Evolutionary conservation across 164 flowering plant genomes (phyloP), one percentile per base, ranked within the genome.

Genomic region (Magnolia sinica): DNA sequence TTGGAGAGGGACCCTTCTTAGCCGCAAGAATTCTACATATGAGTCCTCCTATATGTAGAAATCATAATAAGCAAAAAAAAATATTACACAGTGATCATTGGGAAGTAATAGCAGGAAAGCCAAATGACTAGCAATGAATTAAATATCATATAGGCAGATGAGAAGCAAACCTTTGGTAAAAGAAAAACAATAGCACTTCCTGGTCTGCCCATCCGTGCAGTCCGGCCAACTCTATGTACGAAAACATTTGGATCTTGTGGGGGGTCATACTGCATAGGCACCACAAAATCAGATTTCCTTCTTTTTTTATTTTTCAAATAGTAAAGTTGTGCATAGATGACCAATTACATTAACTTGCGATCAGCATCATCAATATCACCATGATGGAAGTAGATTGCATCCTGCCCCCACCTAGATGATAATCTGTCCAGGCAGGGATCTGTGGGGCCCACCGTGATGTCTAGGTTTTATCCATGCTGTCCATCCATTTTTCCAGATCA

Each of bases 201-300:
- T 81, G 87, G 81, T 80, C 90, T 89, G 27, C 99, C 98, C 89
- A 96, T 78, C 24, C 98, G 85, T 80, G 98, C 99, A 84, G 97
- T 94, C 79, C 98, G 87, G 6, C 99, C 99, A 72, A 91, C 99
- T 86, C 98, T 89, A 77, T 94, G 99, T 71, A 96, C 74, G 79
- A 96, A 94, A 55, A 91, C 93, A 82, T 89, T 90, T 77, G 98
- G 95, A 83, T 96, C 95, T 82, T 94, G 95, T 52, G 98, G 99
- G 45, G 97, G 95, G 75, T 96, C 99, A 89, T 91, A 96, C 99
- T 94, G 92, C 89, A 87, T 72, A 73, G 50, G 50, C 31, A 80
- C 79, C 74, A 78, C 8, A 50, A 6, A 50, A 20, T 19, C 27
- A 71, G 45, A 71, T 50, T 20, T 49, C 63, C 13, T 71, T 10